These are phyloP conservation scores for Panaeolus cyanescens DNA, from an alignment of 768 basidiomycete genomes.

Conservation along the genomic window DNA sequence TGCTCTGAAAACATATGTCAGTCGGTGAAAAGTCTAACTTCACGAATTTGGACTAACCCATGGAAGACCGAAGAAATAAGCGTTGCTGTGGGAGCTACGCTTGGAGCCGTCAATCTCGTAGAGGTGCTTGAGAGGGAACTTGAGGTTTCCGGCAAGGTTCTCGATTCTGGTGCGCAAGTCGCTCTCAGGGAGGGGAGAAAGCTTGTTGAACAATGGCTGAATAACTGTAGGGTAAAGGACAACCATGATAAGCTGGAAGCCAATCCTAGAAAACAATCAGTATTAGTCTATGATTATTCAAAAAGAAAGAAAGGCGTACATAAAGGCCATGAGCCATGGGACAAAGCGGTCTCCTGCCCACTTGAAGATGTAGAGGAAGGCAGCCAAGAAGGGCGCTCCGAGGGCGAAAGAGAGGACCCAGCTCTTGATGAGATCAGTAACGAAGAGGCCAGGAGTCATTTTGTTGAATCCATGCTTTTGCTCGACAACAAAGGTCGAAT, in stretches of 20 bases:
- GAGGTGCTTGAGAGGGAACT: conserved; percentile 91
- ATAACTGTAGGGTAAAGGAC: conserved; percentile 84
- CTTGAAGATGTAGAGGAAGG: conserved; percentile 86
- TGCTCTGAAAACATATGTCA: conserved; percentile 52
- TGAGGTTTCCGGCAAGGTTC: conserved; percentile 72
- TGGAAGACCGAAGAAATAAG: conserved; percentile 98
- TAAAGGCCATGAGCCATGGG: conserved; percentile 90
- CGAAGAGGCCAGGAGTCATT: conserved; percentile 74
- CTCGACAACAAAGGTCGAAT: conserved; percentile 92
- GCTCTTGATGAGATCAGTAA: conserved; percentile 79
- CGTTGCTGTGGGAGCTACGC: conserved; percentile 92
- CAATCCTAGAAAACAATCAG: conserved; percentile 48
- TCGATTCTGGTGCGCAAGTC: conserved; percentile 82
- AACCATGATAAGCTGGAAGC: conserved; percentile 84
- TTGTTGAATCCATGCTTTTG: conserved; percentile 98
- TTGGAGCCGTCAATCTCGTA: conserved; percentile 98
- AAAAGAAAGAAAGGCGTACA: conserved; percentile 51
- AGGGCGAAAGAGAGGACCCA: conserved; percentile 72
- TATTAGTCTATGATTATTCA: not conserved
- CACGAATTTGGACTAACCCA: conserved; percentile 59
- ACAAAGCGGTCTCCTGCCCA: conserved; percentile 95
- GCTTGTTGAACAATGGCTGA: conserved; percentile 96
- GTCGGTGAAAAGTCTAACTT: not conserved
- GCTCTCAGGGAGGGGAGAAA: conserved; percentile 80
- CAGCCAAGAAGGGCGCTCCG: conserved; percentile 84